Conservation (phyloP, 2,329 filamentous ascomycete species). For the Colletotrichum spaethianum region DNA sequence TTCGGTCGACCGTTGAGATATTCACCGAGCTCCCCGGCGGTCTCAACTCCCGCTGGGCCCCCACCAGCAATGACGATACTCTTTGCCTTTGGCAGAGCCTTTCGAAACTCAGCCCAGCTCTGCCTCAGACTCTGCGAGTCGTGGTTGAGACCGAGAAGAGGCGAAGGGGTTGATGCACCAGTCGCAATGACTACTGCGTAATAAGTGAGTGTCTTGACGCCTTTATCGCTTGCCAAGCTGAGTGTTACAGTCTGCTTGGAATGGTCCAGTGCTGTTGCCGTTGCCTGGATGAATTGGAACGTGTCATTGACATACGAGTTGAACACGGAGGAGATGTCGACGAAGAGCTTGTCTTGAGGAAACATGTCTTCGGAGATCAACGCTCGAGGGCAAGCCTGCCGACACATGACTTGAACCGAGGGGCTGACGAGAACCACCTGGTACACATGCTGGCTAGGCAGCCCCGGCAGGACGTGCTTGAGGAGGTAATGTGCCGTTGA, state of each 20-base stretch:
- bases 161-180: constrained; percentile 60
- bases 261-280: constrained; percentile 54
- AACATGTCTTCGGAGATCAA: constrained; percentile 62
- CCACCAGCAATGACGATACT: constrained; percentile 64
- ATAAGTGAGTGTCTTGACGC: constrained; percentile 49
- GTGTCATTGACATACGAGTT: constrained; percentile 52
- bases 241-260: constrained; percentile 51
- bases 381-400: constrained; percentile 61
- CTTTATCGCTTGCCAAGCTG: constrained; percentile 1
- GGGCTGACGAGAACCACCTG: constrained; percentile 60
- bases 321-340: constrained; percentile 55
- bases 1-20: constrained; percentile 62
- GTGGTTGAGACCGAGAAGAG: constrained; percentile 56
- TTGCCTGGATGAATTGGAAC: constrained; percentile 61
- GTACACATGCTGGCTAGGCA: constrained; percentile 53
- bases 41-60: constrained; percentile 65
- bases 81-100: constrained; percentile 55
- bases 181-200: constrained; percentile 65
- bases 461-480: constrained; percentile 62
- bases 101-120: constrained; percentile 57
- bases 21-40: constrained; percentile 66
- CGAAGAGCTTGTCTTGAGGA: constrained; percentile 60
- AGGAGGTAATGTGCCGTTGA: constrained; percentile 67
- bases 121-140: constrained; percentile 51
- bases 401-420: constrained; percentile 57